These are phyloP conservation scores for Hepatocystis sp. DNA, from an alignment of 169 alveolate species.

Conservation along the genomic window DNA sequence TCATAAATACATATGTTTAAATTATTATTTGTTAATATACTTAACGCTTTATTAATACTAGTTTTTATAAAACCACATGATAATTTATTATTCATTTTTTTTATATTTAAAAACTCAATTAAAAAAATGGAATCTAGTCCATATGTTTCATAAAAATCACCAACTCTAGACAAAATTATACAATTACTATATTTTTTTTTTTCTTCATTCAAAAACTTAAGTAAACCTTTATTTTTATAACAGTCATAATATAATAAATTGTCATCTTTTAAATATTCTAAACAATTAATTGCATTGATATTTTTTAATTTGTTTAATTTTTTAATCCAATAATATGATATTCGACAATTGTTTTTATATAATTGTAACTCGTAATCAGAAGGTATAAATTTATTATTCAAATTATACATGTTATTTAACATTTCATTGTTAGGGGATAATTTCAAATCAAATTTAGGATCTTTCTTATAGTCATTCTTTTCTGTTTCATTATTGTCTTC, in stretches of 20 bases:
- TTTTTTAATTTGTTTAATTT: slow-evolving; percentile 65
- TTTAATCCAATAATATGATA: slow-evolving; percentile 53
- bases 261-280: slow-evolving; percentile 63
- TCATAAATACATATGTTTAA: slow-evolving; percentile 74
- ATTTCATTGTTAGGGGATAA: neutral
- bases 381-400: neutral
- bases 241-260: slow-evolving; percentile 65
- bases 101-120: slow-evolving; percentile 77
- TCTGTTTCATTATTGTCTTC: neutral
- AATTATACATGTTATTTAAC: neutral
- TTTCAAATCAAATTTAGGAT: neutral
- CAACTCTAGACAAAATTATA: slow-evolving; percentile 78
- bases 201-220: slow-evolving; percentile 77
- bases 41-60: slow-evolving; percentile 62
- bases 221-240: slow-evolving; percentile 66
- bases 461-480: neutral
- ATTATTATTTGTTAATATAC: slow-evolving; percentile 63
- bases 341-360: slow-evolving; percentile 36
- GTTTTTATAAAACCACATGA: slow-evolving; percentile 76
- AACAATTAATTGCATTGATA: slow-evolving; percentile 71
- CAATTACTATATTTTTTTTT: slow-evolving; percentile 76
- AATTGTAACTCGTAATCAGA: slow-evolving; percentile 35
- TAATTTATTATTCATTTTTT: slow-evolving; percentile 73
- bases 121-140: slow-evolving; percentile 83
- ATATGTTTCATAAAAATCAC: slow-evolving; percentile 79